Evolutionary conservation across 1,284 basidiomycete species (phyloP).

Genomic region (Microbotryum lychnidis-dioicae): DNA sequence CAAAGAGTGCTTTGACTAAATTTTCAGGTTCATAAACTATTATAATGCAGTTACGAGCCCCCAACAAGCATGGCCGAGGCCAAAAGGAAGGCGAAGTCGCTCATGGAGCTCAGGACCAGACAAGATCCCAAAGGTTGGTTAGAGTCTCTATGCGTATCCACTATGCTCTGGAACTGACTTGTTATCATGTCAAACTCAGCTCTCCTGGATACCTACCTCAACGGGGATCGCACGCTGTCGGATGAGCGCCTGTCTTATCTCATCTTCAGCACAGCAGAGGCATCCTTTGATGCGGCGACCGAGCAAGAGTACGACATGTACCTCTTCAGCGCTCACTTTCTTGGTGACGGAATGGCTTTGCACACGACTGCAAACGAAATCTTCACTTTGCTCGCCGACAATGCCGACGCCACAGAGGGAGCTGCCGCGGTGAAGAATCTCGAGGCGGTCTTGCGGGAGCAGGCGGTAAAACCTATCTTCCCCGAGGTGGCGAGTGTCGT

Average conservation of each 20-base stretch:
- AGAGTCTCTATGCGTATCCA: neutral
- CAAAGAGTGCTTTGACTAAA: neutral
- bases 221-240: conserved; percentile 63
- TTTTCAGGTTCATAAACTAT: neutral
- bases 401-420: neutral
- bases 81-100: conserved; percentile 47
- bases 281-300: conserved; percentile 20
- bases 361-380: conserved; percentile 66
- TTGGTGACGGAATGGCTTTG: conserved; percentile 70
- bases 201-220: conserved; percentile 59
- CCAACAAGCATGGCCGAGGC: conserved; percentile 48
- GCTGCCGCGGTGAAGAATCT: neutral
- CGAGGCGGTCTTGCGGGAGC: neutral
- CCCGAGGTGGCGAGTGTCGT: neutral
- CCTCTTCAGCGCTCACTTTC: conserved; percentile 61
- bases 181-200: conserved; percentile 49
- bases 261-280: conserved; percentile 47
- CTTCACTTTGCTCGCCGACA: conserved; percentile 49
- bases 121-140: neutral
- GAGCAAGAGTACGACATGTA: conserved; percentile 49
- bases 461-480: neutral
- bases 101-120: conserved; percentile 47
- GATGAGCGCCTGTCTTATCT: conserved; percentile 61
- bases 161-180: neutral
- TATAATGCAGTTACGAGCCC: conserved; percentile 45